A percentile compares a stretch with the other conserved stretches of the same genome.
phyloP scores from a whole-genome alignment of 208 protist species.

The Leishmania braziliensis region DNA sequence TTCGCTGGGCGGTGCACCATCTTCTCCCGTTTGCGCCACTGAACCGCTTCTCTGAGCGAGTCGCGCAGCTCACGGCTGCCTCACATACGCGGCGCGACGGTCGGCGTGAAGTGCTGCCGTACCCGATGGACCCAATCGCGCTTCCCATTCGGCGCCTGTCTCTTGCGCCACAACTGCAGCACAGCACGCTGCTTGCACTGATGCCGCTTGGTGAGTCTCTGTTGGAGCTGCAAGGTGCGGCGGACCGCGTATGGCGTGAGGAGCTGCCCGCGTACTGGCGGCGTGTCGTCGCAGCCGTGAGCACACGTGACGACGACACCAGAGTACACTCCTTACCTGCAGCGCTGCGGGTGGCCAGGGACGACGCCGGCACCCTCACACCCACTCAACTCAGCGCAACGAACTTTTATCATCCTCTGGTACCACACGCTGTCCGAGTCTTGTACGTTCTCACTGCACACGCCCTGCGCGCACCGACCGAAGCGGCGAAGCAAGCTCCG shows the following conservation, averaged over 20 bases:
- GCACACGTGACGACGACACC: not conserved
- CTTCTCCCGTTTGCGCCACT: slow-evolving; percentile 33
- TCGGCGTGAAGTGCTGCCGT: slow-evolving; percentile 20
- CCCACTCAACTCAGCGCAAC: slow-evolving; percentile 9
- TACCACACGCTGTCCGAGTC: slow-evolving; percentile 60
- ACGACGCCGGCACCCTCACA: not conserved
- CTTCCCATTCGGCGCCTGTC: slow-evolving; percentile 35
- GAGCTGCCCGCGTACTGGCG: slow-evolving; percentile 20
- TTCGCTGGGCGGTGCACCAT: slow-evolving; percentile 26
- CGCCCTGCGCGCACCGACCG: slow-evolving; percentile 30
- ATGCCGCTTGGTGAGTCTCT: slow-evolving; percentile 52
- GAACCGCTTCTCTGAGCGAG: slow-evolving; percentile 25
- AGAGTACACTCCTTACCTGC: not conserved
- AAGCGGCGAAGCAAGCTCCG: slow-evolving; percentile 54
- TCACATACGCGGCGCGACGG: not conserved
- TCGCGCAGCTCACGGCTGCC: not conserved
- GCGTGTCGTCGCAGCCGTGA: slow-evolving; percentile 2
- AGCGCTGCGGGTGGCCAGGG: not conserved
- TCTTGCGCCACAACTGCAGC: slow-evolving; percentile 42
- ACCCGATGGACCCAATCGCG: slow-evolving; percentile 30
- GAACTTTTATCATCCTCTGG: slow-evolving; percentile 64
- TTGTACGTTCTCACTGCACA: slow-evolving; percentile 63
- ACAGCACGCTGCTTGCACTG: slow-evolving; percentile 39
- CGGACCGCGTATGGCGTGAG: slow-evolving; percentile 11
- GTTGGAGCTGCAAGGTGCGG: slow-evolving; percentile 40